phyloP scores from a whole-genome alignment of 805 yeast genomes.

The Lipomyces spencermartinsiae region DNA sequence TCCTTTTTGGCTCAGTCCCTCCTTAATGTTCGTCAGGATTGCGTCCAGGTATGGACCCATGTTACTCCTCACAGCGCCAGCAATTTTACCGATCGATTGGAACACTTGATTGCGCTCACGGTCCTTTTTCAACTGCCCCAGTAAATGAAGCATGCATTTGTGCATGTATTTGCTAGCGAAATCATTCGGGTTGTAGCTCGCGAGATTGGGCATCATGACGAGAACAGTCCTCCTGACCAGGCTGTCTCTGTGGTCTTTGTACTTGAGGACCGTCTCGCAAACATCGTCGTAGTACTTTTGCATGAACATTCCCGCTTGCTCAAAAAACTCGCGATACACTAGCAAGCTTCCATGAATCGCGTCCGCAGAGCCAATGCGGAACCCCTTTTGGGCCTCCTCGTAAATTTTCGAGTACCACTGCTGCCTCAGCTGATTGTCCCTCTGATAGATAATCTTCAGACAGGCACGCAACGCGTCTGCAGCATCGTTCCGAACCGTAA shows the following conservation, averaged over 20 bases:
- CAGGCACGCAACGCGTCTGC: conserved; percentile 82
- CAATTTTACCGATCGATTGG: conserved; percentile 82
- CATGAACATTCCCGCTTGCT: conserved; percentile 74
- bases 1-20: conserved; percentile 70
- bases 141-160: conserved; percentile 74
- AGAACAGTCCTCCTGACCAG: conserved; percentile 86
- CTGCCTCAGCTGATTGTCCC: conserved; percentile 73
- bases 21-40: conserved; percentile 81
- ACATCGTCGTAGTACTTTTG: conserved; percentile 75
- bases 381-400: conserved; percentile 68
- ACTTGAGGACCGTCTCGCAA: conserved; percentile 72
- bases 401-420: conserved; percentile 77
- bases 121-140: conserved; percentile 76
- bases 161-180: conserved; percentile 85
- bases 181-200: conserved; percentile 72
- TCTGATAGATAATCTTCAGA: conserved; percentile 74
- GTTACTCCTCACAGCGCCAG: conserved; percentile 76
- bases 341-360: conserved; percentile 85
- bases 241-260: conserved; percentile 76
- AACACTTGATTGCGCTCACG: conserved; percentile 80
- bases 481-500: conserved; percentile 78
- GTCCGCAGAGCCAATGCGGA: conserved; percentile 60
- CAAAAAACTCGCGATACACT: conserved; percentile 78
- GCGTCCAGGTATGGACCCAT: conserved; percentile 89
- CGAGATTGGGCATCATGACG: conserved; percentile 79